Base-by-base conservation (phyloP, 805 yeast species). In the Pichia rugopelliculosa region DNA sequence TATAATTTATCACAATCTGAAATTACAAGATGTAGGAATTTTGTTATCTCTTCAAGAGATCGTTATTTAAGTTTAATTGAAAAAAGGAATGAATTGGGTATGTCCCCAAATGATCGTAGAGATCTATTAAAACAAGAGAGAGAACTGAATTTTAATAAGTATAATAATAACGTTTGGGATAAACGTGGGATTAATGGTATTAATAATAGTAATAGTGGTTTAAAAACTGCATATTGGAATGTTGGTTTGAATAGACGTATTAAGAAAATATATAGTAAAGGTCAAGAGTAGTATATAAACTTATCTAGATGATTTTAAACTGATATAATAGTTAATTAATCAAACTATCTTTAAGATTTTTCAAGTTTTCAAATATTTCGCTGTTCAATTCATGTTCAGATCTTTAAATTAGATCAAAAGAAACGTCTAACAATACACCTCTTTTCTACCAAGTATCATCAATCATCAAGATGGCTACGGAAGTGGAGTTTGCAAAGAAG, bases 1-100 rank as follows among this genome's bases (percentile, higher is more conserved):
- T 80, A 80, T 46, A 81, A 81, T 48, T 74, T 82, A 42, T 80
- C 90, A 2, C 96, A 90, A 59, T 87, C 80, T 38, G 96, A 91
- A 62, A 80, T 91, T 42, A 73, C 77, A 51, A 76, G 81, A 56
- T 84, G 96, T 58, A 74, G 95, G 42, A 77, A 77, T 56, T 90
- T 82, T 63, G 97, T 91, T 13, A 70, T 80, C 8, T 77, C 78
- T 36, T 83, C 79, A 57, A 64, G 95, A 45, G 64, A 65, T 36
- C 68, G 72, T 42, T 64, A 72, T 48, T 52, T 60, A 41, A 62
- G 56, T 37, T 48, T 65, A 47, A 58, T 64, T 41, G 59, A 60
- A 48, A 59, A 58, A 41, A 48, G 67, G 41, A 51, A 62, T 34
- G 58, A 62, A 36, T 51, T 60, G 18, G 65, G 65, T 1, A 45